phyloP scores from a whole-genome alignment of 768 basidiomycete genomes.

The Trametes coccinea region DNA sequence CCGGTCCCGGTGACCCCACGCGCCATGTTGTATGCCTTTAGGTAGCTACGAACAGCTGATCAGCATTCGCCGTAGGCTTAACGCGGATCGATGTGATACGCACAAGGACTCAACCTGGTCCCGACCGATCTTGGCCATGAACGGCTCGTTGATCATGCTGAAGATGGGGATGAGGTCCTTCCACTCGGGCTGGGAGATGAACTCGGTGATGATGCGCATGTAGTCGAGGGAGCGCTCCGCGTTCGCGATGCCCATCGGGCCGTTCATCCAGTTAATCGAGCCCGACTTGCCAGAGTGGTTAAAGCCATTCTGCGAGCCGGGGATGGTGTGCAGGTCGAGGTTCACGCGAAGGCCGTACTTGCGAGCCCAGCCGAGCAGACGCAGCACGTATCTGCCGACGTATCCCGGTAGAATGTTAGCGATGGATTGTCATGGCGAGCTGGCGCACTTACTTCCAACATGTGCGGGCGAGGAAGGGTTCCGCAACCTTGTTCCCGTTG shows the following conservation, averaged over 20 bases:
- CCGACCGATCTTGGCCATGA: constrained; percentile 52
- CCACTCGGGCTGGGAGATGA: constrained; percentile 78
- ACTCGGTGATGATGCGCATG: constrained; percentile 74
- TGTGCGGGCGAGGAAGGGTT: constrained; percentile 74
- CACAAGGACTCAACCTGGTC: constrained; percentile 60
- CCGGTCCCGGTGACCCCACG: constrained; percentile 74
- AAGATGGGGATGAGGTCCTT: constrained; percentile 59
- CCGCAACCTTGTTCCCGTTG: constrained; percentile 33
- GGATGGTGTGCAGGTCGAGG: constrained; percentile 77
- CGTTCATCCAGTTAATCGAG: constrained; percentile 59
- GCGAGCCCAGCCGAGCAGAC: constrained; percentile 76
- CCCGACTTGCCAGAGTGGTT: constrained; percentile 65
- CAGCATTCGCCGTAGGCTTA: constrained; percentile 30
- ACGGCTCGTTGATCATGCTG: constrained; percentile 66
- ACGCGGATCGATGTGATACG: constrained; percentile 9
- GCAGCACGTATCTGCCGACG: constrained; percentile 62
- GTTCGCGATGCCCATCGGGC: constrained; percentile 85
- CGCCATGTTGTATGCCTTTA: constrained; percentile 61
- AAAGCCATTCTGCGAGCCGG: constrained; percentile 76
- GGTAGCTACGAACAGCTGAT: constrained; percentile 47
- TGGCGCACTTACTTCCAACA: constrained; percentile 63
- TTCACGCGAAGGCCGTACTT: constrained; percentile 89
- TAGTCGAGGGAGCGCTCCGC: constrained; percentile 77
- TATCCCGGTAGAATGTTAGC: not conserved
- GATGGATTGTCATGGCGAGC: not conserved